Conservation (phyloP, 2,329 filamentous ascomycete genomes). For the Pseudogymnoascus sp. region DNA sequence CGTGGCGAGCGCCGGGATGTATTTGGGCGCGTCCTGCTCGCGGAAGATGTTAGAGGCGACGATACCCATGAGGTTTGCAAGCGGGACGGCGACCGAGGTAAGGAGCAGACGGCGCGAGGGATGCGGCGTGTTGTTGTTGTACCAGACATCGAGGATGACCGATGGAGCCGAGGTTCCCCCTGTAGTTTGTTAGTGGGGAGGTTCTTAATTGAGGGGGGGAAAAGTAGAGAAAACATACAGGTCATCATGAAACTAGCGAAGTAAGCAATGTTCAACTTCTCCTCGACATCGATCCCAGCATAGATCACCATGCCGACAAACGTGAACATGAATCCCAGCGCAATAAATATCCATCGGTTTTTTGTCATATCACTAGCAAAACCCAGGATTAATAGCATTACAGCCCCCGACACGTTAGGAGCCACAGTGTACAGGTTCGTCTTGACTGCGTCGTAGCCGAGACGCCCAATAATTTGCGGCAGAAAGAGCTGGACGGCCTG, state of each 20-base stretch:
- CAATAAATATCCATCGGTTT: constrained; percentile 54
- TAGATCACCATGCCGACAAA: constrained; percentile 75
- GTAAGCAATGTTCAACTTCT: constrained; percentile 47
- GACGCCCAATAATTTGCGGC: constrained; percentile 44
- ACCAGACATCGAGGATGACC: constrained; percentile 26
- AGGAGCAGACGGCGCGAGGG: constrained; percentile 52
- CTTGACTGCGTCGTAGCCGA: constrained; percentile 41
- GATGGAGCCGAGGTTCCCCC: constrained; percentile 24
- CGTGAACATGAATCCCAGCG: constrained; percentile 63
- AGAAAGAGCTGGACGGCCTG: constrained; percentile 47
- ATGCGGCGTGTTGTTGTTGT: constrained; percentile 60
- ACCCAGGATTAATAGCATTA: constrained; percentile 62
- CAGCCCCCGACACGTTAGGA: constrained; percentile 65
- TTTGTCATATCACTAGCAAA: constrained; percentile 54
- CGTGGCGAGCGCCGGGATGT: constrained; percentile 55
- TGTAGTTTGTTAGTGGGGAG: neutral
- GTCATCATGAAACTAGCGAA: constrained; percentile 63
- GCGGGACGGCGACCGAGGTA: constrained; percentile 53
- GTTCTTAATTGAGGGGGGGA: neutral
- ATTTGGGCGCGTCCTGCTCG: constrained; percentile 54
- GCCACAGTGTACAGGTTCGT: constrained; percentile 78
- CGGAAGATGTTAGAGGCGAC: constrained; percentile 62
- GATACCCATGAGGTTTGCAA: constrained; percentile 59
- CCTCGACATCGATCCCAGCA: constrained; percentile 51
- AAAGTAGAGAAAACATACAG: constrained; percentile 23